Evolutionary conservation across 805 yeast species (phyloP), one percentile per base, ranked within the genome.

Genomic region (Allodekkera sacchari): DNA sequence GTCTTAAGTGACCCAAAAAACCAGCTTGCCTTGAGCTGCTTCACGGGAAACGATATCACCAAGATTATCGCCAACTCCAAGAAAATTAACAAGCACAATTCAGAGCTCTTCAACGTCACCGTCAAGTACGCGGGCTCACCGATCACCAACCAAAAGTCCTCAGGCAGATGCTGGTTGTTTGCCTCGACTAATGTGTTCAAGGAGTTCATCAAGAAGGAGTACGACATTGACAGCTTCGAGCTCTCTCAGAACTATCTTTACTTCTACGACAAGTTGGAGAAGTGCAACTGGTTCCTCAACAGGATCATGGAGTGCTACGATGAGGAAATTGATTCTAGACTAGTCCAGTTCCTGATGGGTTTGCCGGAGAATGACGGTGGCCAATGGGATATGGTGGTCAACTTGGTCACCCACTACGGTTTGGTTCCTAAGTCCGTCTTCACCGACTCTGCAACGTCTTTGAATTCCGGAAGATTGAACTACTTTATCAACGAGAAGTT

Each of bases 141-240:
- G 24, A 66, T 81, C 13, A 78, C 83, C 30, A 76, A 81, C 58
- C 95, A 84, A 59, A 70, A 71, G 46, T 61, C 76, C 7, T 73
- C 84, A 15, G 95, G 95, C 16, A 64, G 95, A 52, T 84, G 95
- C 59, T 84, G 95, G 95, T 66, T 84, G 38, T 85, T 85, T 59
- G 95, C 95, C 8, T 72, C 89, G 0, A 73, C 84, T 31, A 85
- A 84, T 46, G 77, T 81, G 23, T 65, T 83, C 49, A 71, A 94
- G 45, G 64, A 78, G 38, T 69, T 68, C 30, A 72, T 82, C 28
- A 75, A 77, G 52, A 60, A 69, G 44, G 69, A 69, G 50, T 72
- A 75, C 57, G 72, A 77, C 47, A 55, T 85, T 43, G 74, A 74
- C 38, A 64, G 66, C 38, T 78, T 84, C 55, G 89, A 83, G 59